phyloP scores from a whole-genome alignment of 306 rosid species.

The Begonia peltatifolia region DNA sequence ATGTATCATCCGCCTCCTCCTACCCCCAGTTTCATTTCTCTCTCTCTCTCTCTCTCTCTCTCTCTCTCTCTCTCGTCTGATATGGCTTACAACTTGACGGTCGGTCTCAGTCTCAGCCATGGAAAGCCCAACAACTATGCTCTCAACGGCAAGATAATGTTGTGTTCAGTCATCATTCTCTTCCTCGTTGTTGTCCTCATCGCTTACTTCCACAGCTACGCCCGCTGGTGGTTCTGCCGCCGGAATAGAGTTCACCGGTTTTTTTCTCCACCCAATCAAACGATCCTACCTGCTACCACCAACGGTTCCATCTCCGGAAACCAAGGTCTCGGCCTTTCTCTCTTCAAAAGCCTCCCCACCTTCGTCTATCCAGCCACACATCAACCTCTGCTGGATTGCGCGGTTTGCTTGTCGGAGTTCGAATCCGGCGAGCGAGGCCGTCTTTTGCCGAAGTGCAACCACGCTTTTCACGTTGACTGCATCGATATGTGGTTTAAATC shows the following conservation, averaged over 20 bases:
- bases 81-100: not conserved
- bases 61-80: not conserved
- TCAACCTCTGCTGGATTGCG: slow-evolving; percentile 18
- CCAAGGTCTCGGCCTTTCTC: slow-evolving; percentile 16
- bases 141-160: slow-evolving; percentile 30
- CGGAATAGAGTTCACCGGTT: not conserved
- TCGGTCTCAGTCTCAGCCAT: not conserved
- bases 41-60: not conserved
- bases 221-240: slow-evolving; percentile 7
- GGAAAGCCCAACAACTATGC: slow-evolving; percentile 14
- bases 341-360: slow-evolving; percentile 29
- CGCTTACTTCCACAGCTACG: slow-evolving; percentile 17
- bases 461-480: slow-evolving; percentile 31
- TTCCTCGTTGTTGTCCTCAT: slow-evolving; percentile 15
- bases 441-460: slow-evolving; percentile 32
- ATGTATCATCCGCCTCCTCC: not conserved
- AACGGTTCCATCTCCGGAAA: not conserved
- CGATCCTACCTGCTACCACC: not conserved
- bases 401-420: slow-evolving; percentile 39
- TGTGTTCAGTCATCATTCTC: slow-evolving; percentile 28
- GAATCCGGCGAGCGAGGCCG: slow-evolving; percentile 22
- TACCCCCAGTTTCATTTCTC: not conserved
- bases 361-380: slow-evolving; percentile 13
- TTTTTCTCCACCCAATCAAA: not conserved
- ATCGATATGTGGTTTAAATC: slow-evolving; percentile 37